Percentiles rank a stretch among this genome's conserved stretches.
phyloP scores from a whole-genome alignment of 139 green algal genomes.

The Pleodorina starrii region DNA sequence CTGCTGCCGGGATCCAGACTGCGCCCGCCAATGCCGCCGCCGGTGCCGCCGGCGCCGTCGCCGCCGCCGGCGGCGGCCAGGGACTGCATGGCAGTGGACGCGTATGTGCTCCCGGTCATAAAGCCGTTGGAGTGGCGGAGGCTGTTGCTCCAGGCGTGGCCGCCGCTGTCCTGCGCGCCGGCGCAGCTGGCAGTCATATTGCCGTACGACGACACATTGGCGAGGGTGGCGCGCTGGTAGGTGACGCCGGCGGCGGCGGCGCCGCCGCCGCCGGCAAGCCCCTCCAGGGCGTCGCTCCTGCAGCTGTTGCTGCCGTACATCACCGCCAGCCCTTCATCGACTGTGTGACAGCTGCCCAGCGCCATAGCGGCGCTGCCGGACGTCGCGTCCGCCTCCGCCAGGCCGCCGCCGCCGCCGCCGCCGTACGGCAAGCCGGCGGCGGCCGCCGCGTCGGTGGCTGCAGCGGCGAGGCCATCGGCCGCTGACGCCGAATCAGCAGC shows the following conservation, averaged over 20 bases:
- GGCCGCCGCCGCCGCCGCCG: not conserved
- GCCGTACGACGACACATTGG: constrained; percentile 1
- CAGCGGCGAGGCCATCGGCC: not conserved
- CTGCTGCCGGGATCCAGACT: not conserved
- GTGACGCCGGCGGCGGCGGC: not conserved
- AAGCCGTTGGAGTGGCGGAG: constrained; percentile 14
- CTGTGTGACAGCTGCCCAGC: not conserved
- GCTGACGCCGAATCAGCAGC: too few relatives aligned
- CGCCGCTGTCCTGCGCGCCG: not conserved
- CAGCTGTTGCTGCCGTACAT: constrained; percentile 30
- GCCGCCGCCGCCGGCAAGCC: not conserved
- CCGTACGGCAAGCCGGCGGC: not conserved
- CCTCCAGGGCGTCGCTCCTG: not conserved
- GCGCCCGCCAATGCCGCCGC: not conserved
- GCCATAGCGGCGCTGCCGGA: not conserved
- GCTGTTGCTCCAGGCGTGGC: constrained; percentile 11
- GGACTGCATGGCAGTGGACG: not conserved
- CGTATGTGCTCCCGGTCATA: constrained; percentile 14
- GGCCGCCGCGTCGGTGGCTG: not conserved
- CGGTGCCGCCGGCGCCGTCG: not conserved
- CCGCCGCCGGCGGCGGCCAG: not conserved
- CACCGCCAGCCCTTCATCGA: not conserved
- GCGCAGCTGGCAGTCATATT: not conserved
- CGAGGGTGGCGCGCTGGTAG: not conserved
- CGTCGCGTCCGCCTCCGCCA: not conserved